Conservation (phyloP, 2,329 filamentous ascomycete species). For the Trichoderma sp. region DNA sequence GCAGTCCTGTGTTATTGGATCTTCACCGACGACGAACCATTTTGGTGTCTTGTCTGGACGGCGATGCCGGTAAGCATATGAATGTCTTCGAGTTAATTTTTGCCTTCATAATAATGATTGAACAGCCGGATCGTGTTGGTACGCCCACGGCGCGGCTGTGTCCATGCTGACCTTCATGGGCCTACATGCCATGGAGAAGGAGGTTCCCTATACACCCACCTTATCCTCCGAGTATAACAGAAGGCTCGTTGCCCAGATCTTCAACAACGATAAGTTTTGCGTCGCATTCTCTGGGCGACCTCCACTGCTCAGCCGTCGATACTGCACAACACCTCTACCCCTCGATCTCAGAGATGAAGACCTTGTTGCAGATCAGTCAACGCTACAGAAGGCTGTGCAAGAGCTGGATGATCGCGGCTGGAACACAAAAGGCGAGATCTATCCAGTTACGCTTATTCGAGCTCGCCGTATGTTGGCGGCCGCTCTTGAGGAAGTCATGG, state of each 20-base stretch:
- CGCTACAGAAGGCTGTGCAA: conserved; percentile 23
- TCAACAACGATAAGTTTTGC: conserved; percentile 48
- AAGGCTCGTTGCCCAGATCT: conserved; percentile 37
- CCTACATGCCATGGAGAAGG: conserved; percentile 30
- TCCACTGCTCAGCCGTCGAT: conserved; percentile 50
- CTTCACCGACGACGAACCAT: conserved; percentile 35
- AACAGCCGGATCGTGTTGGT: conserved; percentile 33
- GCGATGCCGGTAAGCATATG: conserved; percentile 37
- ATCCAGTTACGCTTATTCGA: conserved; percentile 45
- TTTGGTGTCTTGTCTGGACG: conserved; percentile 38
- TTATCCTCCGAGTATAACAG: conserved; percentile 36
- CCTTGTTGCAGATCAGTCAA: conserved; percentile 42
- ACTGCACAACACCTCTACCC: conserved; percentile 52
- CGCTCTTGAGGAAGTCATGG: conserved; percentile 58
- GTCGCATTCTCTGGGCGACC: conserved; percentile 55
- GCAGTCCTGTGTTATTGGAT: conserved; percentile 40
- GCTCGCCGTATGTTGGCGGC: conserved; percentile 48
- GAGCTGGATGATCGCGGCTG: conserved; percentile 50
- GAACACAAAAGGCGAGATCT: conserved; percentile 46
- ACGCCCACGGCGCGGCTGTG: conserved; percentile 37
- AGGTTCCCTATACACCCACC: conserved; percentile 32
- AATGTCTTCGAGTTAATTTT: not conserved
- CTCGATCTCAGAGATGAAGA: conserved; percentile 53
- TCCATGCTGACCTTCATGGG: conserved; percentile 39
- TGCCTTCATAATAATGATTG: not conserved